Percentiles rank a stretch among this genome's conserved stretches.
These are phyloP conservation scores for Cutaneotrichosporon sp. DNA, from an alignment of 1,284 basidiomycete genomes.

Conservation along the genomic window DNA sequence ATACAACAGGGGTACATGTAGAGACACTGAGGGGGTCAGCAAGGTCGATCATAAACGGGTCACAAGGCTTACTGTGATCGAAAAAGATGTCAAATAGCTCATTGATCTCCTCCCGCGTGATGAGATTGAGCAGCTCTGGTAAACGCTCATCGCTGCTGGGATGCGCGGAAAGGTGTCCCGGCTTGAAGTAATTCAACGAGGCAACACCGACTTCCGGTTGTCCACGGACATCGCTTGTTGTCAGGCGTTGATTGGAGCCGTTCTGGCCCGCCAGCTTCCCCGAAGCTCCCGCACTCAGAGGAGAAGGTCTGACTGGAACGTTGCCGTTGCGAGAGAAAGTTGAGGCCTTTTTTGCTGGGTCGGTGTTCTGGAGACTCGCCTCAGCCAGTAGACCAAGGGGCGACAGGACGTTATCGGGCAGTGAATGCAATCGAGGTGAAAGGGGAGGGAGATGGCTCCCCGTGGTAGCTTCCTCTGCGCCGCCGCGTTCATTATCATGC, in stretches of 20 bases:
- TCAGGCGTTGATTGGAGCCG: conserved; percentile 22
- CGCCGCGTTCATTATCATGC: conserved; percentile 11
- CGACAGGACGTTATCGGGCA: conserved; percentile 86
- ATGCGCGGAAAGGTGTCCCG: conserved; percentile 56
- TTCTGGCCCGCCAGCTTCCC: conserved; percentile 17
- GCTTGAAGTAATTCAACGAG: conserved; percentile 88
- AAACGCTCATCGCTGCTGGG: conserved; percentile 18
- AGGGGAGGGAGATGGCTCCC: conserved; percentile 39
- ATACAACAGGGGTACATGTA: conserved; percentile 59
- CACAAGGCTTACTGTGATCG: conserved; percentile 33
- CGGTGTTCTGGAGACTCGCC: conserved; percentile 79
- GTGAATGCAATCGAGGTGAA: conserved; percentile 74
- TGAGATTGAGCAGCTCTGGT: conserved; percentile 83
- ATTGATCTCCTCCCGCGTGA: conserved; percentile 74
- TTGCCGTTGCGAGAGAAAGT: conserved; percentile 18
- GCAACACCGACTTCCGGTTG: conserved; percentile 57
- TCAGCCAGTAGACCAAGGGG: conserved; percentile 86
- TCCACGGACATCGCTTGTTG: conserved; percentile 37
- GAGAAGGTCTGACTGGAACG: conserved; percentile 28
- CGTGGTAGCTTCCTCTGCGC: conserved; percentile 7
- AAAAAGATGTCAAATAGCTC: conserved; percentile 87
- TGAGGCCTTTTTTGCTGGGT: conserved; percentile 28
- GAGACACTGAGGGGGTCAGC: conserved; percentile 27
- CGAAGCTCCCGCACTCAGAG: conserved; percentile 24
- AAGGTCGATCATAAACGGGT: neutral